These are phyloP conservation scores for Microcyclospora pomicola DNA, from an alignment of 2,329 filamentous ascomycete species.

Conservation along the genomic window DNA sequence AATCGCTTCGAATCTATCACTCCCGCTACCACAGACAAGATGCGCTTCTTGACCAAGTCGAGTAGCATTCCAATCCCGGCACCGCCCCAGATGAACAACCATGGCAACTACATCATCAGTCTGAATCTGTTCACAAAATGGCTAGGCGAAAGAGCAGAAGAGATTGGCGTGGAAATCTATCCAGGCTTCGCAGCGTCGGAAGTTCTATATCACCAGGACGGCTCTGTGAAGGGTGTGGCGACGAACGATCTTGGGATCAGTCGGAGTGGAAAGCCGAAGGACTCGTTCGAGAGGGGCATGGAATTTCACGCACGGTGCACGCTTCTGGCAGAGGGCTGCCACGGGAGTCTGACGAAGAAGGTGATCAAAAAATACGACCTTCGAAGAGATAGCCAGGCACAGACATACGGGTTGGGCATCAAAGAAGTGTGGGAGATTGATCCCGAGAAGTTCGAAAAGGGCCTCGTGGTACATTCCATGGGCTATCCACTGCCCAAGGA, in stretches of 20 bases:
- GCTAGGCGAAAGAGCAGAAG: conserved; percentile 92
- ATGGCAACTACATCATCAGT: conserved; percentile 95
- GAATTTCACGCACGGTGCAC: conserved; percentile 91
- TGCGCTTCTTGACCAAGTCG: conserved; percentile 85
- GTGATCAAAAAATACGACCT: conserved; percentile 90
- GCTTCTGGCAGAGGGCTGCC: conserved; percentile 86
- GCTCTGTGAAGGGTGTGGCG: conserved; percentile 82
- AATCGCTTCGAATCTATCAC: conserved; percentile 79
- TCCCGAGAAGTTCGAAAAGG: conserved; percentile 81
- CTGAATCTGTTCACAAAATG: conserved; percentile 91
- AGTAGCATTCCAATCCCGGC: conserved; percentile 66
- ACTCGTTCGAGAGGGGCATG: conserved; percentile 91
- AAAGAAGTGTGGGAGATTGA: conserved; percentile 98
- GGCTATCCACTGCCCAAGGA: conserved; percentile 80
- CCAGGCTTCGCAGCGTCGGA: conserved; percentile 92
- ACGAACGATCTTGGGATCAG: conserved; percentile 87
- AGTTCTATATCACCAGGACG: conserved; percentile 73
- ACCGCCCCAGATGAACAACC: conserved; percentile 95
- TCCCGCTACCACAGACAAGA: conserved; percentile 67
- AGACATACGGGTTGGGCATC: conserved; percentile 87
- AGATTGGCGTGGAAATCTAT: conserved; percentile 89
- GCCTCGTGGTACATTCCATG: conserved; percentile 76
- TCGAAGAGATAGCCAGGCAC: conserved; percentile 73
- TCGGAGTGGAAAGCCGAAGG: conserved; percentile 71
- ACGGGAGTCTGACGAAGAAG: conserved; percentile 89